phyloP scores from a whole-genome alignment of 208 protist species.

The Trypanosoma caninum region DNA sequence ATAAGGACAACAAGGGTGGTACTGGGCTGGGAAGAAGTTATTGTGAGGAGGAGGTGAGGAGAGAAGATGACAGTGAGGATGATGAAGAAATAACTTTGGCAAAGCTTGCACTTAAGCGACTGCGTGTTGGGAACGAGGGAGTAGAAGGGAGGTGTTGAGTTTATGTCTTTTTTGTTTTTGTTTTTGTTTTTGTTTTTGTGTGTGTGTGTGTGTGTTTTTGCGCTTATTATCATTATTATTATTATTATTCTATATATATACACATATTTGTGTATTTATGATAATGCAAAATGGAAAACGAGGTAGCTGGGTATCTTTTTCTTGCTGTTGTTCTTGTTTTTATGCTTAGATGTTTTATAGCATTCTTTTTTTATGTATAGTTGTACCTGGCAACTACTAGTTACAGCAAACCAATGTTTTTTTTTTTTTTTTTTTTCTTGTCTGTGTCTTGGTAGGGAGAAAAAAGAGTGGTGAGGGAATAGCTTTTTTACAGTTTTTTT shows the following conservation, averaged over 20 bases:
- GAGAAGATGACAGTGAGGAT: background rate
- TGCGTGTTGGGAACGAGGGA: background rate
- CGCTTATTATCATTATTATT: too few relatives aligned
- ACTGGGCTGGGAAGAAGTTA: background rate
- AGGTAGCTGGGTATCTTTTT: background rate
- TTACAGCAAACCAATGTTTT: too few relatives aligned
- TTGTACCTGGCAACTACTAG: too few relatives aligned
- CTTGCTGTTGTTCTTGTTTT: too few relatives aligned
- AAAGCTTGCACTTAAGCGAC: conserved; percentile 1
- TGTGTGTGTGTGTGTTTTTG: too few relatives aligned
- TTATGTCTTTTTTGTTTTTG: background rate
- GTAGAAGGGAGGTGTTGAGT: background rate
- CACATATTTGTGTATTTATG: background rate
- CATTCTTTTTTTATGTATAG: too few relatives aligned
- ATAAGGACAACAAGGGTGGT: background rate
- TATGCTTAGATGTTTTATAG: too few relatives aligned
- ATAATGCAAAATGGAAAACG: background rate
- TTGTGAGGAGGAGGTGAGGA: background rate
- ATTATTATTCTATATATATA: background rate
- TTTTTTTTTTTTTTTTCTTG: conserved; percentile 19
- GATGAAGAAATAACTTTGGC: conserved; percentile 6
- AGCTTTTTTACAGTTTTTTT: background rate
- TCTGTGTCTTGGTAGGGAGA: background rate
- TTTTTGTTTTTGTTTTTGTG: background rate
- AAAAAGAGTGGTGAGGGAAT: background rate